Conservation (phyloP, 163 green algal species). For the Scenedesmus sp. region DNA sequence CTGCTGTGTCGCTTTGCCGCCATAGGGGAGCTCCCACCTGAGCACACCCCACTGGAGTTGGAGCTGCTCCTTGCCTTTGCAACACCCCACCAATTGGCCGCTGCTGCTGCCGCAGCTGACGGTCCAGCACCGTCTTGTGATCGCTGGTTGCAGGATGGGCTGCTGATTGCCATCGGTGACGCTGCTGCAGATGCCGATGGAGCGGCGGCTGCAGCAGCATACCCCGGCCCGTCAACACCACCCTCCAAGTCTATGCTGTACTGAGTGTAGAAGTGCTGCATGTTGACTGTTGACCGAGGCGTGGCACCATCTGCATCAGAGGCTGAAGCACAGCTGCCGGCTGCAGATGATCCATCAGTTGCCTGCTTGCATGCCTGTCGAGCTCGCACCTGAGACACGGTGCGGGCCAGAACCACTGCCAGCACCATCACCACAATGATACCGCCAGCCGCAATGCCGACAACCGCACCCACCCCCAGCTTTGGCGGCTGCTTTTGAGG, state of each 20-base stretch:
- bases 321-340: background rate
- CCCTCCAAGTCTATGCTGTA: background rate
- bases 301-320: background rate
- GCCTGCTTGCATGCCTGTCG: background rate
- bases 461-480: background rate
- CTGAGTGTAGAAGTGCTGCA: background rate
- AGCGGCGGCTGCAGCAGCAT: background rate
- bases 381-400: background rate
- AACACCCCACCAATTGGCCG: background rate
- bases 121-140: background rate
- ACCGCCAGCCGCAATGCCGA: background rate
- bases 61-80: background rate
- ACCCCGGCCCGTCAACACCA: background rate
- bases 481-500: constrained; percentile 12
- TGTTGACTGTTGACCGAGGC: background rate
- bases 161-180: background rate
- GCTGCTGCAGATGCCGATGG: background rate
- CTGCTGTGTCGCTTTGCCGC: background rate
- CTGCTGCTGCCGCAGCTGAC: background rate
- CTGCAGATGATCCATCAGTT: background rate
- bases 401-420: background rate
- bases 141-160: background rate
- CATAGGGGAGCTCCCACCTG: background rate
- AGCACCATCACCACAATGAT: background rate
- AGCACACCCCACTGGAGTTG: background rate